Base-by-base conservation (phyloP, 371 early-diverging fungal genomes). In the Choanephora cucurbitarum region DNA sequence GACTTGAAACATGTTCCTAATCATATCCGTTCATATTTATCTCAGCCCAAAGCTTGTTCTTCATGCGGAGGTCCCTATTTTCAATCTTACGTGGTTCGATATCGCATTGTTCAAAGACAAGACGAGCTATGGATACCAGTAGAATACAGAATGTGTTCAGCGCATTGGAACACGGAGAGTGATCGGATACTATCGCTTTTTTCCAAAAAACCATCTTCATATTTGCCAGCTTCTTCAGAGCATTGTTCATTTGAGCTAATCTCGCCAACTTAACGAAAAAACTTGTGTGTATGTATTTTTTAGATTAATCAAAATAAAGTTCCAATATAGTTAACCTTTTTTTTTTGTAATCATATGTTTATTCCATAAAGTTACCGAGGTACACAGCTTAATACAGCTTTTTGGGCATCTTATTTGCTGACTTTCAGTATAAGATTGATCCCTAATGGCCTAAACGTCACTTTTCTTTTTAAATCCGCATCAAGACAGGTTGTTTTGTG, bases 51-150 rank as follows among this genome's bases (percentile, higher is more conserved):
- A 39, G 63, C 75, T 19, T 97, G 97, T 67, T 76, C 92, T 7
- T 90, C 86, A 64, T 97, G 97, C 69, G 81, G 83, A n/a, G 94
- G 93, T 0, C 93, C 95, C 17, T 91, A 89, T 60, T 91, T 92
- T 69, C 87, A 91, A 18, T 63, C 70, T 3, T 83, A 62, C 65
- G 73, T 80, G 15, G 67, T 68, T 22, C 81, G 92, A 10, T 77
- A 83, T 18, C 81, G 87, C 24, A 70, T 87, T 40, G 75, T 91
- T 18, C 87, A 86, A 44, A 83, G 83, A 50, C 57, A 59, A 42
- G 62, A 67, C 41, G 72, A 70, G 33, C 32, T 47, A 19, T 61
- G 59, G 53, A 41, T 90, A 15, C 90, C 91, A 0, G 65, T 90
- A 4, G 89, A 89, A 67, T 90, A 89, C 58, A 73, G 80, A 6